These are phyloP conservation scores for Fusarium sp. DNA, from an alignment of 2,329 filamentous ascomycete genomes.

Conservation along the genomic window DNA sequence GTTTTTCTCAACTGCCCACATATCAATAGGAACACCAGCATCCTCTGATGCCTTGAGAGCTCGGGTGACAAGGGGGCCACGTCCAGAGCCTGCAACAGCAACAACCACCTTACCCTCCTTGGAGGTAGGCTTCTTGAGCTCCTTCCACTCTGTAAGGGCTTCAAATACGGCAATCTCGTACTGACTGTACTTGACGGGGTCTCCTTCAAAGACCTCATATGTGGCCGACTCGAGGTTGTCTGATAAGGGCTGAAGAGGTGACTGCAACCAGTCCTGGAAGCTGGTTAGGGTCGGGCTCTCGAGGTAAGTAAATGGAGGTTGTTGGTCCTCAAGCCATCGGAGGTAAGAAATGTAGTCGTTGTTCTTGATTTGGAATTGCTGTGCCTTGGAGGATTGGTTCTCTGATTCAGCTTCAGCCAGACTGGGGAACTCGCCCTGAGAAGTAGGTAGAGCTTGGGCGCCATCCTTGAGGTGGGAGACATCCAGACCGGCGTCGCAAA, in stretches of 20 bases:
- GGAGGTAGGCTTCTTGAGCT: conserved; percentile 78
- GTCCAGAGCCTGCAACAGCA: conserved; percentile 92
- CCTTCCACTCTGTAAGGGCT: conserved; percentile 84
- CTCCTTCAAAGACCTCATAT: conserved; percentile 98
- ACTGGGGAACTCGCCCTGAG: conserved; percentile 74
- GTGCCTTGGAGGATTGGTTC: conserved; percentile 42
- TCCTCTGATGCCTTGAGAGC: conserved; percentile 83
- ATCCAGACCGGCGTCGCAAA: conserved; percentile 72
- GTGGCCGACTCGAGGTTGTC: conserved; percentile 98
- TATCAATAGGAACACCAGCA: conserved; percentile 82
- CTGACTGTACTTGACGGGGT: conserved; percentile 97
- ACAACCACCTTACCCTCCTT: conserved; percentile 80
- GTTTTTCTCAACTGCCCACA: conserved; percentile 98
- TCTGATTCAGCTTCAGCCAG: conserved; percentile 72
- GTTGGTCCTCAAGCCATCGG: conserved; percentile 84
- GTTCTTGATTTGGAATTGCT: conserved; percentile 44
- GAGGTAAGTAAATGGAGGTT: conserved; percentile 70
- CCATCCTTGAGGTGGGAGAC: conserved; percentile 50
- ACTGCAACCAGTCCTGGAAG: conserved; percentile 95
- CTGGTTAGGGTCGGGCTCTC: conserved; percentile 66
- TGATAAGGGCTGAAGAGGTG: conserved; percentile 91
- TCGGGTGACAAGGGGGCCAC: conserved; percentile 91
- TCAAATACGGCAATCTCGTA: conserved; percentile 88
- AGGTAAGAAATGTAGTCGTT: conserved; percentile 79
- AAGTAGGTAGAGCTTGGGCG: conserved; percentile 48